phyloP scores from a whole-genome alignment of 257 asterid species.

The Solanum neorickii region DNA sequence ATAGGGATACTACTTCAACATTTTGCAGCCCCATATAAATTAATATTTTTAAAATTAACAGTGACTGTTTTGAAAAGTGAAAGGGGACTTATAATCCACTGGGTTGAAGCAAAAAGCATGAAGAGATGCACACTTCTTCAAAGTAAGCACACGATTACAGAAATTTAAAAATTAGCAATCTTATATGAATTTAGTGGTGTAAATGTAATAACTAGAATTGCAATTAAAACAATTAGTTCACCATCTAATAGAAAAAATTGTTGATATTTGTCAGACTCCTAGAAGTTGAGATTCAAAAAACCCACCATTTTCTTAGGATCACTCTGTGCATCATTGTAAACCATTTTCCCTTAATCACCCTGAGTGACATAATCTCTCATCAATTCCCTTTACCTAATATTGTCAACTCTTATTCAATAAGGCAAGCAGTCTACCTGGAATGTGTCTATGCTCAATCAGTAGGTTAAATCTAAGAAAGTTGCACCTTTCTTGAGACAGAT shows the following conservation, averaged over 20 bases:
- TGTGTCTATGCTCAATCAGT: background rate
- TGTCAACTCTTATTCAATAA: background rate
- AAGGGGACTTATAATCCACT: background rate
- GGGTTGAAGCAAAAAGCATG: background rate
- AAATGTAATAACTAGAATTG: background rate
- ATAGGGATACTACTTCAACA: background rate
- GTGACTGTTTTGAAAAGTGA: background rate
- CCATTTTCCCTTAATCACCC: background rate
- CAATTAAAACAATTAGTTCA: background rate
- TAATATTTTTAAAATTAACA: background rate
- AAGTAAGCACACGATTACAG: background rate
- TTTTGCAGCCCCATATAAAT: background rate
- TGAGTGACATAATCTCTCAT: background rate
- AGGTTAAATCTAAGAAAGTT: background rate
- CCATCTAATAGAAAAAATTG: background rate
- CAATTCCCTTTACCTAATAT: background rate
- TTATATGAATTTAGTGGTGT: background rate
- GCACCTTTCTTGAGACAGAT: background rate
- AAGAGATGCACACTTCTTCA: background rate
- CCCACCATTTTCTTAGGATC: background rate
- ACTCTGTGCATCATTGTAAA: background rate
- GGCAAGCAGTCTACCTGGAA: background rate
- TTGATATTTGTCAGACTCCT: background rate
- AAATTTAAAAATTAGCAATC: background rate
- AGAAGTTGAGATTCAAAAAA: background rate